Evolutionary conservation across 2,329 filamentous ascomycete species (phyloP).

Genomic region (Fusarium camptoceras): DNA sequence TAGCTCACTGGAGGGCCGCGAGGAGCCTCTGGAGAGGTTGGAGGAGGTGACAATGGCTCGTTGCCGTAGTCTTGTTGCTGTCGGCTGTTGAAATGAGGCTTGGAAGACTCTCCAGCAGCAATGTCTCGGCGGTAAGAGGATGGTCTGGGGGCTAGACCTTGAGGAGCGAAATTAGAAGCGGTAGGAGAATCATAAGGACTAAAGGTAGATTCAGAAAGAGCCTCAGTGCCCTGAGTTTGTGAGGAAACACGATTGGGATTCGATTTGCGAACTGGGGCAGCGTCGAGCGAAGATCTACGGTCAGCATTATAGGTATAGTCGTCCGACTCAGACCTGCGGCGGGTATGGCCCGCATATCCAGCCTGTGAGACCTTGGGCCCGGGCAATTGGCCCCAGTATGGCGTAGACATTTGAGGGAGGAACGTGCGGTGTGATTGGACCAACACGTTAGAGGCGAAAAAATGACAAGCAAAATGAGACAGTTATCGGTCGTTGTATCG

Average conservation of each 20-base stretch:
- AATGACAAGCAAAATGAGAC: constrained; percentile 15
- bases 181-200: constrained; percentile 69
- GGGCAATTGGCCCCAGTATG: constrained; percentile 71
- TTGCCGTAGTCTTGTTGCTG: constrained; percentile 55
- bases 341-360: constrained; percentile 47
- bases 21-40: constrained; percentile 71
- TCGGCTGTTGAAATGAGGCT: constrained; percentile 54
- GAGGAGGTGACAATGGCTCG: constrained; percentile 53
- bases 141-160: constrained; percentile 69
- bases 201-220: constrained; percentile 68
- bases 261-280: constrained; percentile 58
- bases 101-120: constrained; percentile 55
- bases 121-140: constrained; percentile 66
- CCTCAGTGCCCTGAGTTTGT: constrained; percentile 67
- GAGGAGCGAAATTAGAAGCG: constrained; percentile 61
- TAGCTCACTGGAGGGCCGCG: constrained; percentile 69
- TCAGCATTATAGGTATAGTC: constrained; percentile 49
- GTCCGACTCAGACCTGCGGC: constrained; percentile 53
- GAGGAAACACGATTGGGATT: constrained; percentile 66
- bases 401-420: constrained; percentile 57
- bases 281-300: constrained; percentile 50
- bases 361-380: constrained; percentile 56
- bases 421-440: constrained; percentile 46
- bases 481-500: constrained; percentile 31
- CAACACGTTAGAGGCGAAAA: constrained; percentile 21